These are phyloP conservation scores for Scleroderma citrinum DNA, from an alignment of 768 basidiomycete genomes.

Conservation along the genomic window DNA sequence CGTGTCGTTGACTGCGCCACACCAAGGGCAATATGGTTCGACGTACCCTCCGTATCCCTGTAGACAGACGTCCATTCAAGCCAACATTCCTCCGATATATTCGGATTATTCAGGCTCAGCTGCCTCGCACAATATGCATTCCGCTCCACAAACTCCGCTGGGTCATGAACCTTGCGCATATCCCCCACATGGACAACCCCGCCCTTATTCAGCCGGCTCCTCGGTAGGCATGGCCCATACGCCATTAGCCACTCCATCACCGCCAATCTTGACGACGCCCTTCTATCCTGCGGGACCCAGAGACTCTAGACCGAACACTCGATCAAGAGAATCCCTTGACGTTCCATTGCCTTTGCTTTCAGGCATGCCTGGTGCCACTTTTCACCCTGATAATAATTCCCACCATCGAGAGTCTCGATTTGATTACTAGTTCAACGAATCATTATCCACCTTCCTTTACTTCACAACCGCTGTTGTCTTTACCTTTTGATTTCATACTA, in stretches of 20 bases:
- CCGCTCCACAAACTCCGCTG: conserved; percentile 7
- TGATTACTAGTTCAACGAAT: not conserved
- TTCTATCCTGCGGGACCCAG: conserved; percentile 23
- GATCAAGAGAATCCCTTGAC: conserved; percentile 6
- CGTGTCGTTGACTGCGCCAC: conserved; percentile 6
- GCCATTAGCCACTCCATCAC: conserved; percentile 17
- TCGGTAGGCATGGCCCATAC: conserved; percentile 4
- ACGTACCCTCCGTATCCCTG: conserved; percentile 13
- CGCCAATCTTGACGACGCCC: conserved; percentile 23
- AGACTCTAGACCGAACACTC: not conserved
- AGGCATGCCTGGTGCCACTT: conserved; percentile 13
- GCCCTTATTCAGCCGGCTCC: conserved; percentile 18
- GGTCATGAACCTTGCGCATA: conserved; percentile 7
- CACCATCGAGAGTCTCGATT: conserved; percentile 8
- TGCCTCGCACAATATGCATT: conserved; percentile 9
- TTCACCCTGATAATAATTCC: conserved; percentile 7
- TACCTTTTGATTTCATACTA: conserved; percentile 6
- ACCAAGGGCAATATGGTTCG: conserved; percentile 6
- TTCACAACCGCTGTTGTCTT: not conserved
- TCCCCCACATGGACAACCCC: conserved; percentile 9
- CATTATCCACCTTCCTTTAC: not conserved
- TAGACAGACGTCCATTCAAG: conserved; percentile 4
- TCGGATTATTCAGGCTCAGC: conserved; percentile 9
- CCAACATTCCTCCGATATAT: conserved; percentile 12
- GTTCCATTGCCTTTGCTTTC: conserved; percentile 8